phyloP scores from a whole-genome alignment of 352 stramenopile species.

The Globisporangium megalacanthum region DNA sequence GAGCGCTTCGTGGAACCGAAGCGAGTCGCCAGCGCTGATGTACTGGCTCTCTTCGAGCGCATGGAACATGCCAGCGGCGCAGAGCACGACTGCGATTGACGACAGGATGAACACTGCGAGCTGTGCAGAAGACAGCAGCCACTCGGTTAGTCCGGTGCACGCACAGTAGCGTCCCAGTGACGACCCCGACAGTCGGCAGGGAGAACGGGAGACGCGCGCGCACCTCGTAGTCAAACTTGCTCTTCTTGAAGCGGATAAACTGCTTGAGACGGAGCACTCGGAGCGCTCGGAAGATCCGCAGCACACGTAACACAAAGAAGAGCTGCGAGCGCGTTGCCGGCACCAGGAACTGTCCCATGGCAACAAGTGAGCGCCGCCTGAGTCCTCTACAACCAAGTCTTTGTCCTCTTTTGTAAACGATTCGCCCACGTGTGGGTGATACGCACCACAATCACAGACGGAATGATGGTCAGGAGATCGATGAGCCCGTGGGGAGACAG shows the following conservation, averaged over 20 bases:
- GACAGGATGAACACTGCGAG: constrained; percentile 66
- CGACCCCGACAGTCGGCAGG: no score
- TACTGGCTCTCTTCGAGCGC: constrained; percentile 50
- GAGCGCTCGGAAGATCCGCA: constrained; percentile 64
- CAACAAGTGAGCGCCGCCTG: not conserved
- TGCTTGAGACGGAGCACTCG: constrained; percentile 50
- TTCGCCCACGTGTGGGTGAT: not conserved
- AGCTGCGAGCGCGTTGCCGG: constrained; percentile 35
- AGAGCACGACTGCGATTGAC: constrained; percentile 52
- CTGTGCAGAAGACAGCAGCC: constrained; percentile 10
- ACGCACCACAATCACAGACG: constrained; percentile 49
- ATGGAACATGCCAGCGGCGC: constrained; percentile 60
- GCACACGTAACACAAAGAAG: constrained; percentile 62
- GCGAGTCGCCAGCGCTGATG: constrained; percentile 18
- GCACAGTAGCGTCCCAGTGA: not conserved
- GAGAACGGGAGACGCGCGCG: not conserved
- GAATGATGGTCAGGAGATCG: constrained; percentile 67
- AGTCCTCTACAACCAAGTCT: no score
- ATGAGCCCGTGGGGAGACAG: constrained; percentile 52
- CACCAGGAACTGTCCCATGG: constrained; percentile 32
- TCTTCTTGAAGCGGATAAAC: constrained; percentile 56
- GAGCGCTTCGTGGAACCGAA: constrained; percentile 59
- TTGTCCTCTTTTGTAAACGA: no score
- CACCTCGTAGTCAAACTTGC: constrained; percentile 74
- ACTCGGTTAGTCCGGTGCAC: not conserved